phyloP scores from a whole-genome alignment of 2,329 filamentous ascomycete species.

The Parasarocladium wereldwijsianum region DNA sequence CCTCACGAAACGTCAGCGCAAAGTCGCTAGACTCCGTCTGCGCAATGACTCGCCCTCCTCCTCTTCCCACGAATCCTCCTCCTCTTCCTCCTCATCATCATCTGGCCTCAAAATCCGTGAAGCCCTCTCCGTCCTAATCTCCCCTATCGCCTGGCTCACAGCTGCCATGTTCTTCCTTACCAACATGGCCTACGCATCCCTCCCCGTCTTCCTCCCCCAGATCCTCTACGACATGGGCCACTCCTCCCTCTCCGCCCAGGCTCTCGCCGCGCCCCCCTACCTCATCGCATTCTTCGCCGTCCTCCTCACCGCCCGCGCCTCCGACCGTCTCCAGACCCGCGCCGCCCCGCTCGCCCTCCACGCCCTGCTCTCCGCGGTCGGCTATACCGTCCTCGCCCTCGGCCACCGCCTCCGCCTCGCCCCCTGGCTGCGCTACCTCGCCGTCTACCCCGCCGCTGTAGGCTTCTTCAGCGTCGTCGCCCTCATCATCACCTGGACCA shows the following conservation, averaged over 20 bases:
- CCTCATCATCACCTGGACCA: constrained; percentile 72
- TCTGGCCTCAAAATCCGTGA: constrained; percentile 38
- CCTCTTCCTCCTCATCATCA: constrained; percentile 8
- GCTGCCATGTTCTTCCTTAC: constrained; percentile 75
- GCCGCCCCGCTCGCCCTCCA: constrained; percentile 53
- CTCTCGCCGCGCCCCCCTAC: constrained; percentile 69
- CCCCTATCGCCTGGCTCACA: constrained; percentile 45
- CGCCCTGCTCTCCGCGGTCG: constrained; percentile 48
- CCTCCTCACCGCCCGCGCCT: constrained; percentile 55
- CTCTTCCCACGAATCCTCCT: not conserved
- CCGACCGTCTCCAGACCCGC: constrained; percentile 50
- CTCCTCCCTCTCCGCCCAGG: constrained; percentile 52
- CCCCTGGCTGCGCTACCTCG: constrained; percentile 48
- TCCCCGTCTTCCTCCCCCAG: constrained; percentile 77
- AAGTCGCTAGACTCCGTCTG: constrained; percentile 57
- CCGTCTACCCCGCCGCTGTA: constrained; percentile 61
- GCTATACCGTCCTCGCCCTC: constrained; percentile 47
- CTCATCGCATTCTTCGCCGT: constrained; percentile 60
- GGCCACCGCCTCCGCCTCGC: constrained; percentile 30
- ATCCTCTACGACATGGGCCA: constrained; percentile 68
- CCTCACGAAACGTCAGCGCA: constrained; percentile 47
- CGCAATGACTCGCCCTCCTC: constrained; percentile 28
- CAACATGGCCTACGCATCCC: constrained; percentile 77
- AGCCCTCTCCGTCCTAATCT: constrained; percentile 29
- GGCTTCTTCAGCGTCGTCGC: constrained; percentile 80